phyloP scores from a whole-genome alignment of 176 grass and related monocot species.

The Phyllostachys edulis region DNA sequence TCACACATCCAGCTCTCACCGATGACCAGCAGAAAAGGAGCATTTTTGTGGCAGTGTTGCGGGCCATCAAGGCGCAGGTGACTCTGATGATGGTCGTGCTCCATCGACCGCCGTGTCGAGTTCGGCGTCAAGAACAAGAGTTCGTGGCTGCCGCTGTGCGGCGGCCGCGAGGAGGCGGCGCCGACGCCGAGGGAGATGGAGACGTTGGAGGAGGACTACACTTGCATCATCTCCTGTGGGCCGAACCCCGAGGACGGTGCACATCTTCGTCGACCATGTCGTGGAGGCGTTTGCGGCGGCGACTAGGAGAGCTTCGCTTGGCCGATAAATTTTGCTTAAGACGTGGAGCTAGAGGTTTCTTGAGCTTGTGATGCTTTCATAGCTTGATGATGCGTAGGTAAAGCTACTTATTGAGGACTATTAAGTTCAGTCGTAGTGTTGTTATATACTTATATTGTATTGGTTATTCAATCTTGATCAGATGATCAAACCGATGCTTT shows the following conservation, averaged over 20 bases:
- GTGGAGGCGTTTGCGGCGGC: constrained; percentile 31
- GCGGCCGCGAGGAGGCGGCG: not conserved
- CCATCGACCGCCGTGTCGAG: constrained; percentile 54
- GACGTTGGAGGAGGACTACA: constrained; percentile 69
- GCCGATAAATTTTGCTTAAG: constrained; percentile 11
- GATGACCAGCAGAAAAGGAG: constrained; percentile 13
- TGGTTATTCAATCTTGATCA: not conserved
- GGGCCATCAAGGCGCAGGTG: constrained; percentile 2
- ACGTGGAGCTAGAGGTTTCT: constrained; percentile 24
- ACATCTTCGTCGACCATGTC: constrained; percentile 60
- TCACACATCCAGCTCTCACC: not conserved
- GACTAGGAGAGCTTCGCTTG: constrained; percentile 24
- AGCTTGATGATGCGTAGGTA: constrained; percentile 27
- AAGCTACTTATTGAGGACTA: not conserved
- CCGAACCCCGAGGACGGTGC: constrained; percentile 52
- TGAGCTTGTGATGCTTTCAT: constrained; percentile 28
- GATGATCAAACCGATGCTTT: constrained; percentile 21
- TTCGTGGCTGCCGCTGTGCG: constrained; percentile 42
- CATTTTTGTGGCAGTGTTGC: constrained; percentile 24
- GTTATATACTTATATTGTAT: not conserved
- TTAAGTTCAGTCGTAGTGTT: not conserved
- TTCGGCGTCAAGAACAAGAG: constrained; percentile 71
- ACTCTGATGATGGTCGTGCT: constrained; percentile 30
- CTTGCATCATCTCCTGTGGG: constrained; percentile 65
- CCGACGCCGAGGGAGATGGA: constrained; percentile 22